Base-by-base conservation (phyloP, 345 rosid species). In the Arabidopsis arenosa region DNA sequence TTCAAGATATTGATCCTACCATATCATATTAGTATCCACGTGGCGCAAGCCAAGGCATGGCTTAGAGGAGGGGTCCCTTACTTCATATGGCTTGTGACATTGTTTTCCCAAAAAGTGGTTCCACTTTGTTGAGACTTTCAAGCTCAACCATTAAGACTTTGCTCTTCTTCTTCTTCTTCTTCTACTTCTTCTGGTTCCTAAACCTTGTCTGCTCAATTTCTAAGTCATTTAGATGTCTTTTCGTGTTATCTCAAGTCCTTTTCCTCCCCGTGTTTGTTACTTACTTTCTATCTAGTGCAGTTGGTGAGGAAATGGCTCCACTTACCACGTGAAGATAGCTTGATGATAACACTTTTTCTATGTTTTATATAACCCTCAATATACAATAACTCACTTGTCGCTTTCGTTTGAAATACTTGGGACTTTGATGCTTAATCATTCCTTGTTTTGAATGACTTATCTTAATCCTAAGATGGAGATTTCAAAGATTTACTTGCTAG, bases 251-350 rank as follows among this genome's bases (percentile, higher is more conserved):
- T 55, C 61, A 39, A 56, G 81, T 78, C 77, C 17, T 78, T 78
- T 73, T 73, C 63, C 66, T 66, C 39, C 74, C 39, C 76, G 49
- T 78, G 55, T 78, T 78, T 33, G 12, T 68, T 61, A 60, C 68
- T 75, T 61, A 32, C 75, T 76, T 76, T 68, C 54, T 62, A 68
- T 67, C 74, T 77, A 77, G 80, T 78, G 78, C 64, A 72, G 78
- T 78, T 32, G 68, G 66, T 78, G 56, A 66, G 68, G 77, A 51
- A n/a, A 43, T 78, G 68, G 77, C 73, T 72, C 81, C 81, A 78
- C 81, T 72, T 78, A 66, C 80, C 77, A 78, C 68, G 74, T 78
- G 77, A 66, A 78, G 56, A 69, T 68, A 60, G 63, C 35, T 51
- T 75, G 62, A 67, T 51, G 68, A 61, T 54, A 49, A 18, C 37